A percentile compares a stretch with the other conserved stretches of the same genome.
Conservation (phyloP, 441 rosid species). For the Gossypium schwendimanii region DNA sequence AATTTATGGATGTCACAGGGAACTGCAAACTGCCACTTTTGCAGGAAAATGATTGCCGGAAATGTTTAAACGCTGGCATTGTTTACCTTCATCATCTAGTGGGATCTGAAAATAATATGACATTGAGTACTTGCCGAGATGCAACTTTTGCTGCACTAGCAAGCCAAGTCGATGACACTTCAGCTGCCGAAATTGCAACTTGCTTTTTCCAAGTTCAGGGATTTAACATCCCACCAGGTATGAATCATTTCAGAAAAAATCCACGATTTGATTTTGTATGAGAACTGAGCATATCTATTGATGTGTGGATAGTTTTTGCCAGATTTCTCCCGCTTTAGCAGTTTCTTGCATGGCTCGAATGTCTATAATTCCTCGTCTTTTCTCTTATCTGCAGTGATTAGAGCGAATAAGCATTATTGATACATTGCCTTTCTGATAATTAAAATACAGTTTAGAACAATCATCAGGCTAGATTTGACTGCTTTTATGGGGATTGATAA, state of each 20-base stretch:
- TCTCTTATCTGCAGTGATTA: neutral
- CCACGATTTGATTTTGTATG: neutral
- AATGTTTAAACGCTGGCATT: constrained; percentile 71
- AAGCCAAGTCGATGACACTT: constrained; percentile 54
- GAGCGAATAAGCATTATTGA: neutral
- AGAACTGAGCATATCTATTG: neutral
- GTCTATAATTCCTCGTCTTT: neutral
- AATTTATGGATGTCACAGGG: constrained; percentile 46
- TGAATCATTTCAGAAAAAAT: constrained; percentile 7
- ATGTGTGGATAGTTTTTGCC: neutral
- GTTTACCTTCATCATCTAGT: constrained; percentile 61
- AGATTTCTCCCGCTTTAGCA: neutral
- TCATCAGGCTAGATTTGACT: neutral
- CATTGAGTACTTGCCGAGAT: constrained; percentile 81
- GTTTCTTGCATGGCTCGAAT: neutral
- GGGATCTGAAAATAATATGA: constrained; percentile 50
- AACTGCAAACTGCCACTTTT: constrained; percentile 59
- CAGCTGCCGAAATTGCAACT: constrained; percentile 57
- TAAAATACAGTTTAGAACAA: neutral
- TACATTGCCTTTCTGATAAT: neutral
- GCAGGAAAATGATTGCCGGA: constrained; percentile 45
- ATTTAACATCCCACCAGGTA: constrained; percentile 49
- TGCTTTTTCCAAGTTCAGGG: constrained; percentile 83
- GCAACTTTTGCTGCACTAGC: constrained; percentile 77
- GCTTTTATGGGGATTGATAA: neutral